Base-by-base conservation (phyloP, 129 eudicot genomes). In the Pseudognaphalium luteoalbum region DNA sequence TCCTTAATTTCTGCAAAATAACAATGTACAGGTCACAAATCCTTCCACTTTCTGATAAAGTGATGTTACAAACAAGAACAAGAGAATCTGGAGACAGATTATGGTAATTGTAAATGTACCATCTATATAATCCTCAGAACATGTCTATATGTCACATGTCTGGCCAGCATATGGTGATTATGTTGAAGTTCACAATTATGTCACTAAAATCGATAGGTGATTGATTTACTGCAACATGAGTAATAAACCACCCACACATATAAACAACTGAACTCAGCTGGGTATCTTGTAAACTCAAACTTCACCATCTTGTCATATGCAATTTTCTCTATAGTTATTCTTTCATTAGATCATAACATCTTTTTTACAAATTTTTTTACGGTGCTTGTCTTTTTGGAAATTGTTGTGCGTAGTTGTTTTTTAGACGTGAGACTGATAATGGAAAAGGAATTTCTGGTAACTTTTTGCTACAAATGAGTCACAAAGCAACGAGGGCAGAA, bases 81-180 rank as follows among this genome's bases (percentile, higher is more conserved):
- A 73, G 17, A 35, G 68, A 73, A 73, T 37, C 56, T 73, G 37
- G 58, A 59, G 77, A 72, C 28, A 20, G 34, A 3, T 73, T 59
- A 47, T 47, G 47, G 14, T 47, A 47, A 17, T 42, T 42, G 17
- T 12, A 47, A 47, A 0, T 4, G 54, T 5, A 12, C 6, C 5
- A 11, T 47, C n/a, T 14, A 58, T 29, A 12, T 7, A n/a, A 19
- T 17, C 10, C 61, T 56, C 25, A 16, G 60, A 16, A 17, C 60
- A 54, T 4, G 20, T 7, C 22, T n/a, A 56, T 17, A 7, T 56
- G 25, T 56, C 28, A 19, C 28, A 6, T 56, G 11, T n/a, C 62
- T 56, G 62, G 62, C 8, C 62, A 56, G 25, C 7, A 1, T 19
- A n/a, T 57, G 62, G 62, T n/a, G 62, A n/a, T 57, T 21, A 57